phyloP scores from a whole-genome alignment of 2,329 filamentous ascomycete species.

The Apiospora saccharicola region DNA sequence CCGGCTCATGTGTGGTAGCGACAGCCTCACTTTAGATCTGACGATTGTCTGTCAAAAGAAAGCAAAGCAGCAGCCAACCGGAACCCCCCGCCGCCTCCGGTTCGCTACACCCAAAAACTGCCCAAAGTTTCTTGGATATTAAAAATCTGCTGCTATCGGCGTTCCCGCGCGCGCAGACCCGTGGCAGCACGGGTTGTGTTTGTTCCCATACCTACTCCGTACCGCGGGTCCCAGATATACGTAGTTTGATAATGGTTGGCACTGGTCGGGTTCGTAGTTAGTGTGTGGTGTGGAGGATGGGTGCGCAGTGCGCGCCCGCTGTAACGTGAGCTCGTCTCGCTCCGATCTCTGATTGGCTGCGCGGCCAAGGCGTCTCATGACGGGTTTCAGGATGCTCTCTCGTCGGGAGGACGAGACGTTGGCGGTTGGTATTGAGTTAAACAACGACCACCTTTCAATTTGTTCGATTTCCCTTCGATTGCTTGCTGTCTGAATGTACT shows the following conservation, averaged over 20 bases:
- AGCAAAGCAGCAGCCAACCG: background rate
- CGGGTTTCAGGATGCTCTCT: conserved; percentile 12
- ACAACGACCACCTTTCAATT: background rate
- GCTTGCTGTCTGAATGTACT: background rate
- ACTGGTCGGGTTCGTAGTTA: background rate
- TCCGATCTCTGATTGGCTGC: conserved; percentile 9
- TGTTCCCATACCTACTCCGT: background rate
- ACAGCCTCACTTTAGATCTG: background rate
- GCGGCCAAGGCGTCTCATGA: conserved; percentile 2
- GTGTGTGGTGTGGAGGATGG: background rate
- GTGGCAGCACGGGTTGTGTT: background rate
- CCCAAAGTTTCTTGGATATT: background rate
- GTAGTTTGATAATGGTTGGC: background rate
- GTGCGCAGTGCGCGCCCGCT: background rate
- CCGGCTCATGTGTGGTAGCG: background rate
- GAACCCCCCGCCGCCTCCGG: background rate
- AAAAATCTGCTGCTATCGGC: background rate
- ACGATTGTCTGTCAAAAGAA: background rate
- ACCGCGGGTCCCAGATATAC: background rate
- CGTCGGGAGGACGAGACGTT: background rate
- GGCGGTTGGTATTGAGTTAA: background rate
- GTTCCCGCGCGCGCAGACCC: background rate
- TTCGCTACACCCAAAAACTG: background rate
- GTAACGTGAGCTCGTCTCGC: background rate
- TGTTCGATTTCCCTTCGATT: background rate